Evolutionary conservation across 257 asterid genomes (phyloP), one percentile per base, ranked within the genome.

Genomic region (Solanum bulbocastanum): DNA sequence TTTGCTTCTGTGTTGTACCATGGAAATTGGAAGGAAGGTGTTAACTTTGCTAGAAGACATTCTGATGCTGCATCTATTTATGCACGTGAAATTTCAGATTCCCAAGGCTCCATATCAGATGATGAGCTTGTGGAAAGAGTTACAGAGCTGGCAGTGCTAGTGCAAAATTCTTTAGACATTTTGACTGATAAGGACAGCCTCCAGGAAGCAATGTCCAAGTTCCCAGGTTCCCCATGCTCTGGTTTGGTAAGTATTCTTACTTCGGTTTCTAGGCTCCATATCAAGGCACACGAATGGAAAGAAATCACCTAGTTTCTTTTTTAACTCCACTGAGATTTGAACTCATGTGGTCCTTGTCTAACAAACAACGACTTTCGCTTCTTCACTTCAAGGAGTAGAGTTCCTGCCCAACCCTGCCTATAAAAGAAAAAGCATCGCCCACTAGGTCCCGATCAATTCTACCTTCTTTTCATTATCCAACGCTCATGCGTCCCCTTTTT

Each of bases 1-100:
- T 92, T 95, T 88, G 99, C 97, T 86, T 95, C 98, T 76, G 93
- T 96, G 86, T 96, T 97, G 86, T 90, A 90, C 90, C 94, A 90
- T 88, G 95, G 96, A 89, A 89, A 92, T 10, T 94, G 97, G 98
- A 89, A 86, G 75, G 90, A 92, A 87, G 94, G 98, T 88, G 90
- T 94, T 75, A 72, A 84, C 83, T 92, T 91, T 92, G 96, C 98
- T 1, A 93, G 94, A 92, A 73, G 89, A 89, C 94, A 93, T 86
- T 93, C 92, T 90, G 92, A 86, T 88, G 90, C 89, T 65, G 76
- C 93, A 87, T 87, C 81, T 85, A 86, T 62, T 82, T 94, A 89
- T 73, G 83, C 35, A n/a, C 97, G 98, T 72, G 99, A 97, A 91
- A 92, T 95, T 87, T 83, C 90, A 75, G 94, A 89, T 86, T 89